These are phyloP conservation scores for Boechera stricta DNA, from an alignment of 345 rosid genomes.

Conservation along the genomic window DNA sequence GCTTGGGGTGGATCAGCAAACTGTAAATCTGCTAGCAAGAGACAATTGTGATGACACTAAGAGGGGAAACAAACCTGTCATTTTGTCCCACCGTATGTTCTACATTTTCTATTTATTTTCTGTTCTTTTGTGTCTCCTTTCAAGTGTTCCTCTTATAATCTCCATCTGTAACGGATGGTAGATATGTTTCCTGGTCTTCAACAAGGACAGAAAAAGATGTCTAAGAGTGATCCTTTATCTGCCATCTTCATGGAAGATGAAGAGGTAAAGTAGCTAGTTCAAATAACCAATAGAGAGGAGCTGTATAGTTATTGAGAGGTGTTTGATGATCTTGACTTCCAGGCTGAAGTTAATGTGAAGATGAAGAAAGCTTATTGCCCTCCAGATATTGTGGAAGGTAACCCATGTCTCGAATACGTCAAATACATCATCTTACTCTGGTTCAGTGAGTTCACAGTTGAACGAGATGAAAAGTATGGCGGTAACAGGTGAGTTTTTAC, in stretches of 20 bases:
- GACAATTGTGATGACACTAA: constrained; percentile 88
- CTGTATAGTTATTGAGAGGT: background rate
- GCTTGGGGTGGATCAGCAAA: constrained; percentile 89
- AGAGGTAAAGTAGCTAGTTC: constrained; percentile 57
- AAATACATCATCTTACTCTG: constrained; percentile 72
- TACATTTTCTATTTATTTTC: background rate
- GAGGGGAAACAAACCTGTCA: constrained; percentile 85
- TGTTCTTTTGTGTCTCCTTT: background rate
- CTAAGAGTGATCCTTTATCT: constrained; percentile 85
- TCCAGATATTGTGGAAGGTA: constrained; percentile 65
- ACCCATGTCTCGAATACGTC: constrained; percentile 87
- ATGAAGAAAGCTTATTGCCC: constrained; percentile 92
- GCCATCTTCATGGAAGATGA: constrained; percentile 93
- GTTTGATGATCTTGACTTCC: background rate
- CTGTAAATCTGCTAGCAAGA: constrained; percentile 85
- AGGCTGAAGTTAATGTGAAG: constrained; percentile 88
- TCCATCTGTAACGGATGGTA: constrained; percentile 42
- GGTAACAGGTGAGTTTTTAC: constrained; percentile 74
- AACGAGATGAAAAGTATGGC: constrained; percentile 62
- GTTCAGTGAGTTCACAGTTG: constrained; percentile 79
- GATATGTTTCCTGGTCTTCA: constrained; percentile 95
- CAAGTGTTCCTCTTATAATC: background rate
- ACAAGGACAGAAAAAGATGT: constrained; percentile 94
- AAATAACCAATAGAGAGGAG: background rate
- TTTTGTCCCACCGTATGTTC: constrained; percentile 81